Evolutionary conservation across 2,329 filamentous ascomycete genomes (phyloP).

Genomic region (Pezizomycotina sp.): DNA sequence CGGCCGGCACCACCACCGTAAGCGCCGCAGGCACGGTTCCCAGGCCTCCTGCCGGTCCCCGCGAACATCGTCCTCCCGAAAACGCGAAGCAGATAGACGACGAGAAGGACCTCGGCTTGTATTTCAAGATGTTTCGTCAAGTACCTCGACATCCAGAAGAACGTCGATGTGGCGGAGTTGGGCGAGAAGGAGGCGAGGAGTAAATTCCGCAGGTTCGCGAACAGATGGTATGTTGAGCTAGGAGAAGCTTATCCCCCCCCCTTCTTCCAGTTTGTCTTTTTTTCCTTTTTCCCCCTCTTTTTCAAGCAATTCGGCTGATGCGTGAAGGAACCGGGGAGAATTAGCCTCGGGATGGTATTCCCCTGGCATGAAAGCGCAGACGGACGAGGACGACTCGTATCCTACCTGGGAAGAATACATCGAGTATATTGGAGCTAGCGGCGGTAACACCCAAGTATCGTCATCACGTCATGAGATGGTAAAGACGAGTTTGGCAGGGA

Average conservation of each 20-base stretch:
- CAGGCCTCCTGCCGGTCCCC: constrained; percentile 17
- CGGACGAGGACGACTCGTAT: constrained; percentile 21
- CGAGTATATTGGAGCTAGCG: neutral
- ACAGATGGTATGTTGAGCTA: constrained; percentile 51
- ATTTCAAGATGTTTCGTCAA: constrained; percentile 42
- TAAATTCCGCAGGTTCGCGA: constrained; percentile 83
- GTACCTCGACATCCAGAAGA: constrained; percentile 80
- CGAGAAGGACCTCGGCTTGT: constrained; percentile 47
- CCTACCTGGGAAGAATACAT: constrained; percentile 18
- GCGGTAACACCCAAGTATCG: no score
- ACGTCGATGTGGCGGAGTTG: constrained; percentile 47
- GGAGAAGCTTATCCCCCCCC: no score
- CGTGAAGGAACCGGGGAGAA: constrained; percentile 60
- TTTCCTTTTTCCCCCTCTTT: neutral
- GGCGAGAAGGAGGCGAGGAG: constrained; percentile 61
- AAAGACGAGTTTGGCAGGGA: no score
- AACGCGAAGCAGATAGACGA: constrained; percentile 42
- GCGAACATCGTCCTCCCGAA: constrained; percentile 38
- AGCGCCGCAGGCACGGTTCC: constrained; percentile 26
- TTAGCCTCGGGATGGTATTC: constrained; percentile 89
- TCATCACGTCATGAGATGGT: no score
- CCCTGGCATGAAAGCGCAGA: constrained; percentile 45
- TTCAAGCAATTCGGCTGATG: constrained; percentile 31
- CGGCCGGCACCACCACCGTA: constrained; percentile 2
- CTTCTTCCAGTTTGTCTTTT: constrained; percentile 1